A percentile compares a stretch with the other conserved stretches of the same genome.
Evolutionary conservation across 108 stramenopile genomes (phyloP).

Genomic region (Nitzschia inconspicua): DNA sequence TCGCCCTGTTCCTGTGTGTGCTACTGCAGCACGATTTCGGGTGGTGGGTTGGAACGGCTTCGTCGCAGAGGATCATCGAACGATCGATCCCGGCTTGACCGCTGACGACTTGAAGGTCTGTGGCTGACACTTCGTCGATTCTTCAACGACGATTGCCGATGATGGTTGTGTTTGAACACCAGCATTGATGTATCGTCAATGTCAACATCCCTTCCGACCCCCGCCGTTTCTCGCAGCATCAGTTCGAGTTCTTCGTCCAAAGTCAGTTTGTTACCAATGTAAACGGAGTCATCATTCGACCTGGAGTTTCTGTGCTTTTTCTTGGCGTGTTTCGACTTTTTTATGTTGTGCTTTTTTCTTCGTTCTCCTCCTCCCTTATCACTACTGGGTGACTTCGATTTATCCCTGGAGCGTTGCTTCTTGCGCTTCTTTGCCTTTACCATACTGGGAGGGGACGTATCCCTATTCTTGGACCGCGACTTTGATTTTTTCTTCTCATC

Average conservation of each 20-base stretch:
- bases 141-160: too few relatives aligned
- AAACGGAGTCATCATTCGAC: neutral
- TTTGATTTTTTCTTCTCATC: too few relatives aligned
- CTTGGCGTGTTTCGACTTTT: neutral
- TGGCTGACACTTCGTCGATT: neutral
- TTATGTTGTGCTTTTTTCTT: too few relatives aligned
- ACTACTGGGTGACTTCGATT: too few relatives aligned
- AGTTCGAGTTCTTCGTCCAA: neutral
- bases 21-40: neutral
- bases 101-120: too few relatives aligned
- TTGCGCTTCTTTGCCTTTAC: neutral
- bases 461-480: too few relatives aligned
- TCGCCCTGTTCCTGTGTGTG: neutral
- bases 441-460: too few relatives aligned
- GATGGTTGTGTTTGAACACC: neutral
- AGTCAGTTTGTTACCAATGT: neutral
- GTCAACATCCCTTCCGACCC: neutral
- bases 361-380: too few relatives aligned
- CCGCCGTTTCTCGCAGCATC: neutral
- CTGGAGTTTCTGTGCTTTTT: neutral
- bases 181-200: neutral
- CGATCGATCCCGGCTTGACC: neutral
- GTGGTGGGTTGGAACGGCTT: neutral
- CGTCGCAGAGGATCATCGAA: neutral
- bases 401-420: neutral